A percentile compares a stretch with the other conserved stretches of the same genome.
These are phyloP conservation scores for Heritiera littoralis DNA, from an alignment of 345 rosid species.

Conservation along the genomic window DNA sequence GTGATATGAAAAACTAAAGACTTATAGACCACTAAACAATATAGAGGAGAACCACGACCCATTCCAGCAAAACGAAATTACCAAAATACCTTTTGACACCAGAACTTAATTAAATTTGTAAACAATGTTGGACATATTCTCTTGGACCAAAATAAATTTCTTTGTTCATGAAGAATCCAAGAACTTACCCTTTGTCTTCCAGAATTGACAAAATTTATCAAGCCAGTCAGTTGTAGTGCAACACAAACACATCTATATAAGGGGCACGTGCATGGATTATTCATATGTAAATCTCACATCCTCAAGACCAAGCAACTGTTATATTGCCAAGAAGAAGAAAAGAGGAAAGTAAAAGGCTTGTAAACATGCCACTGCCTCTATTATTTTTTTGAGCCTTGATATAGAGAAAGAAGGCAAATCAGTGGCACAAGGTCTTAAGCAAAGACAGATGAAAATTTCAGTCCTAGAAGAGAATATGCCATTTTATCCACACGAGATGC, in stretches of 20 bases:
- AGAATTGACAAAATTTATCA: neutral
- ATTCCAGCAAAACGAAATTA: neutral
- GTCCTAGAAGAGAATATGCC: neutral
- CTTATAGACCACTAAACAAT: neutral
- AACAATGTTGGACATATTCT: neutral
- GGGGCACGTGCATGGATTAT: neutral
- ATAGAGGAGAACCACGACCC: neutral
- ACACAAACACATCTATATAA: neutral
- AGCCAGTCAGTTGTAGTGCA: neutral
- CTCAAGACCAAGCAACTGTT: neutral
- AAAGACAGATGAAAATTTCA: neutral
- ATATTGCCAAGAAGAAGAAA: neutral
- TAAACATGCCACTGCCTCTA: neutral
- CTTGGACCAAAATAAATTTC: neutral
- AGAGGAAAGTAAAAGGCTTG: neutral
- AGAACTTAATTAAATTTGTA: neutral
- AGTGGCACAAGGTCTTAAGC: neutral
- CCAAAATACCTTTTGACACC: neutral
- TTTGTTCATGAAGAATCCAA: neutral
- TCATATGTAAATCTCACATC: neutral
- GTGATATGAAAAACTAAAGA: neutral
- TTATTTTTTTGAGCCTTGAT: neutral
- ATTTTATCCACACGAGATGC: neutral
- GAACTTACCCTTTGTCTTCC: neutral
- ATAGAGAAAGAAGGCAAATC: neutral